Evolutionary conservation across 805 yeast genomes (phyloP).

Genomic region (Ogataea henricii): DNA sequence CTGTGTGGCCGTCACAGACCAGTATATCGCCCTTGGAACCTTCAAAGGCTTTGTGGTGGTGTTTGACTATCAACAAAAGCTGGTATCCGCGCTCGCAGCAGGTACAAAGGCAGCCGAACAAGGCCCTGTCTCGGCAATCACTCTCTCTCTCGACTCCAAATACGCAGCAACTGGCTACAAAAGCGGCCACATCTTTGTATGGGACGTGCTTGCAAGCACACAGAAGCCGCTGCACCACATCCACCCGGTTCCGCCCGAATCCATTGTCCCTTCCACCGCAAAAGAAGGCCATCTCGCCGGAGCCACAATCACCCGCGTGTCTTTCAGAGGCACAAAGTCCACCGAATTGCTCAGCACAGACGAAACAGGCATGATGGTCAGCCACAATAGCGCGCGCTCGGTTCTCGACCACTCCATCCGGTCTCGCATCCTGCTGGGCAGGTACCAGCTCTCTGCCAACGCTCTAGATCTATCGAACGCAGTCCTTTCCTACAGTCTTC

Average conservation of each 20-base stretch:
- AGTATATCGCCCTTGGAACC: slow-evolving; percentile 66
- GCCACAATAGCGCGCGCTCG: slow-evolving; percentile 64
- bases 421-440: slow-evolving; percentile 56
- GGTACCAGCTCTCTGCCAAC: slow-evolving; percentile 29
- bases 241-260: slow-evolving; percentile 31
- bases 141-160: slow-evolving; percentile 68
- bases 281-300: slow-evolving; percentile 39
- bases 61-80: slow-evolving; percentile 67
- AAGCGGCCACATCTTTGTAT: slow-evolving; percentile 64
- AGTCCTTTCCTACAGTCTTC: slow-evolving; percentile 44
- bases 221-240: slow-evolving; percentile 32
- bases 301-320: slow-evolving; percentile 44
- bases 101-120: slow-evolving; percentile 33
- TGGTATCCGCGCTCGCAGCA: slow-evolving; percentile 45
- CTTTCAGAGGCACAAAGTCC: slow-evolving; percentile 52
- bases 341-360: slow-evolving; percentile 61
- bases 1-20: slow-evolving; percentile 43
- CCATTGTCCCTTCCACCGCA: slow-evolving; percentile 15
- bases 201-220: slow-evolving; percentile 56
- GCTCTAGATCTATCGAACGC: slow-evolving; percentile 17
- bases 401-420: slow-evolving; percentile 51
- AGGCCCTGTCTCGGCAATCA: slow-evolving; percentile 56
- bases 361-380: slow-evolving; percentile 55
- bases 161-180: slow-evolving; percentile 68
- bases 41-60: slow-evolving; percentile 61